A percentile compares a stretch with the other conserved stretches of the same genome.
These are phyloP conservation scores for Cenchrus purpureus DNA, from an alignment of 176 grass and related monocot genomes.

Conservation along the genomic window DNA sequence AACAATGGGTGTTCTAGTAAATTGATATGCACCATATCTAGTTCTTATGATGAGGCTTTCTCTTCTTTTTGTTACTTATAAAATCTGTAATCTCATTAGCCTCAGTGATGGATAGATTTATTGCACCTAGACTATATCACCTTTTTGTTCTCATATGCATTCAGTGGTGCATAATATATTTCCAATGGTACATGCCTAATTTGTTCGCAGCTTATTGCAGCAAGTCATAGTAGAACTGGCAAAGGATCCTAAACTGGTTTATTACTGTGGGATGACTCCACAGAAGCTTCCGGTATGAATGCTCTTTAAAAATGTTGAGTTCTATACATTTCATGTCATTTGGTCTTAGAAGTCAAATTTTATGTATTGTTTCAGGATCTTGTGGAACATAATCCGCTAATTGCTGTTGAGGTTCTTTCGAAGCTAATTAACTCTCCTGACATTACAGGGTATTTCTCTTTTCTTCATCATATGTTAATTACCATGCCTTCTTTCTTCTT, in stretches of 20 bases:
- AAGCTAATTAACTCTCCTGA: slow-evolving; percentile 96
- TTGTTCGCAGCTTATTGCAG: slow-evolving; percentile 72
- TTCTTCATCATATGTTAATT: slow-evolving; percentile 33
- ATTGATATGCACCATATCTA: slow-evolving; percentile 26
- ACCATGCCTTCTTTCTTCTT: not conserved
- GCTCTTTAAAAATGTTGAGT: slow-evolving; percentile 2
- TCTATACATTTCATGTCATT: slow-evolving; percentile 12
- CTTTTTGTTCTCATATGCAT: not conserved
- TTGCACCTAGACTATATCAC: slow-evolving; percentile 6
- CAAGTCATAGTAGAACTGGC: slow-evolving; percentile 91
- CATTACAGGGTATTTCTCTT: slow-evolving; percentile 70
- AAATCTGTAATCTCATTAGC: not conserved
- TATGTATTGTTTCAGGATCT: slow-evolving; percentile 70
- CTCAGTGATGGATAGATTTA: slow-evolving; percentile 29
- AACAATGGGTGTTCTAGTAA: slow-evolving; percentile 5
- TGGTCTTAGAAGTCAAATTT: slow-evolving; percentile 34
- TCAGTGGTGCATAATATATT: slow-evolving; percentile 26
- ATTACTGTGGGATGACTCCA: slow-evolving; percentile 86
- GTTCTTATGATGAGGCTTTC: not conserved
- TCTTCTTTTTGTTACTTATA: not conserved
- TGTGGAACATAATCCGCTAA: slow-evolving; percentile 96
- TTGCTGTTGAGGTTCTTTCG: slow-evolving; percentile 96
- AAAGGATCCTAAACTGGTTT: slow-evolving; percentile 94
- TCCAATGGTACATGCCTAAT: slow-evolving; percentile 54
- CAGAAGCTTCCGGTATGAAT: slow-evolving; percentile 78